A percentile compares a stretch with the other conserved stretches of the same genome.
These are phyloP conservation scores for Mycena sp. DNA, from an alignment of 1,284 basidiomycete species.

Conservation along the genomic window DNA sequence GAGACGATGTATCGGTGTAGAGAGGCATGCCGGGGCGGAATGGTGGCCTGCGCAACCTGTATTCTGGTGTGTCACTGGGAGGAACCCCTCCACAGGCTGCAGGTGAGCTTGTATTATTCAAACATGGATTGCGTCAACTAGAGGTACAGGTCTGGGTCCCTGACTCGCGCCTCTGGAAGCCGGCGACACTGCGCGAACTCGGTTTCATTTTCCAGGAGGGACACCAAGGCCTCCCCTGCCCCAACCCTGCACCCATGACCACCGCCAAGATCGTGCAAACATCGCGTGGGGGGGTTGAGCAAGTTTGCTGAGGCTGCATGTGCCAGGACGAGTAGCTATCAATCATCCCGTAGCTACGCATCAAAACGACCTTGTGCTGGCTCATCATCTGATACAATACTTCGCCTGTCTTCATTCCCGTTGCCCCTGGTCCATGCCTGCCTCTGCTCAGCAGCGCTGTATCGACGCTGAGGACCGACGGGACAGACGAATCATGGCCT, in stretches of 20 bases:
- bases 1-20: background rate
- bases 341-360: background rate
- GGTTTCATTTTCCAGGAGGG: constrained; percentile 1
- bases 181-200: background rate
- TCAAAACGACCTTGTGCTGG: no score
- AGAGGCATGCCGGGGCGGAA: background rate
- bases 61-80: background rate
- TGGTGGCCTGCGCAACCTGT: background rate
- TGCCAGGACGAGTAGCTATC: background rate
- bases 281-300: background rate
- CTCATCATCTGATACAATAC: no score
- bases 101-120: background rate
- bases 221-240: background rate
- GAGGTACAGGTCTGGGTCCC: background rate
- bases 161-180: background rate
- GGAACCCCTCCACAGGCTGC: background rate
- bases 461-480: background rate
- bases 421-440: background rate
- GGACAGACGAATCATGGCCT: background rate
- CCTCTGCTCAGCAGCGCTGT: background rate
- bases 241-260: background rate
- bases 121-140: background rate
- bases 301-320: background rate
- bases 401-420: background rate
- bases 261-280: background rate